Evolutionary conservation across 345 rosid species (phyloP).

Genomic region (Limnanthes douglasii): DNA sequence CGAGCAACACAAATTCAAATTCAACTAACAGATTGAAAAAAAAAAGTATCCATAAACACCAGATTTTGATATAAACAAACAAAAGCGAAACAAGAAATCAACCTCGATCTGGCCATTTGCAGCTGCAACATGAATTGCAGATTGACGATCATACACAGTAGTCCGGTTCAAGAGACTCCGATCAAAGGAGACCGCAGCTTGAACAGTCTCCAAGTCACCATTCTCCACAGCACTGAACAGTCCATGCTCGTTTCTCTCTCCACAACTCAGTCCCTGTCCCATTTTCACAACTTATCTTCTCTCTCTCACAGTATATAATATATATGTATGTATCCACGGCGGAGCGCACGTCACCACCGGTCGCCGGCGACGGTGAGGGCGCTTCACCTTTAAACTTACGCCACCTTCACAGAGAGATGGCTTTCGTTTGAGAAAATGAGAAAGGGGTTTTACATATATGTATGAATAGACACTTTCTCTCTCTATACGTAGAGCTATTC

Average conservation of each 20-base stretch:
- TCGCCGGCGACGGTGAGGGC: conserved; percentile 30
- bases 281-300: conserved; percentile 13
- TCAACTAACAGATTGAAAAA: too few species aligned
- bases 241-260: conserved; percentile 45
- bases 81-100: not conserved
- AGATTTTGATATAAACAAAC: not conserved
- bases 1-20: too few species aligned
- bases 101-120: conserved; percentile 99
- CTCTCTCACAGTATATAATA: not conserved
- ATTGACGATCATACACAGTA: conserved; percentile 73
- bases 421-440: conserved; percentile 7
- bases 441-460: conserved; percentile 22
- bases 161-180: conserved; percentile 37
- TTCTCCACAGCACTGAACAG: conserved; percentile 58
- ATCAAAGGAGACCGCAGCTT: conserved; percentile 31
- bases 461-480: too few species aligned
- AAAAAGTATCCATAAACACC: too few species aligned
- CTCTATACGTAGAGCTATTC: too few species aligned
- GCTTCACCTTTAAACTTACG: conserved; percentile 11
- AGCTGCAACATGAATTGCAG: conserved; percentile 83
- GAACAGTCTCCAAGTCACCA: conserved; percentile 44
- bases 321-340: not conserved
- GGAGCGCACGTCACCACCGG: conserved; percentile 25
- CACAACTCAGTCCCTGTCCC: conserved; percentile 96
- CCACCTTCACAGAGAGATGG: conserved; percentile 19